Percentiles rank a stretch among this genome's conserved stretches.
Evolutionary conservation across 345 rosid genomes (phyloP).

Genomic region (Adansonia digitata): DNA sequence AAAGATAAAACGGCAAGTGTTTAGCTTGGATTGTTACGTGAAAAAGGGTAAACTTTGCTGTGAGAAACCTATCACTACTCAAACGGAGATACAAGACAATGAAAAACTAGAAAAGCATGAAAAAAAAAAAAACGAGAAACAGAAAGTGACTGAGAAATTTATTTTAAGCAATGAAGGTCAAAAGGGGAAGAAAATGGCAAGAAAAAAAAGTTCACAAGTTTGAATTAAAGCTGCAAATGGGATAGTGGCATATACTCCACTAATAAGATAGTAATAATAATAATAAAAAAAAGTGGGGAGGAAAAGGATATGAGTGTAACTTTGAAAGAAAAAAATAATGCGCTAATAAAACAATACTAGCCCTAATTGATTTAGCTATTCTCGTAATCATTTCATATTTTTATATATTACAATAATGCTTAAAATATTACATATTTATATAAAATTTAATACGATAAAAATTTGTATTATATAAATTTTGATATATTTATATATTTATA

Average conservation of each 20-base stretch:
- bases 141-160: neutral
- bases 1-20: no score
- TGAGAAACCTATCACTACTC: neutral
- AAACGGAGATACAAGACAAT: neutral
- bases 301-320: constrained; percentile 29
- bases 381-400: no score
- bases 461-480: no score
- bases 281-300: neutral
- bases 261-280: neutral
- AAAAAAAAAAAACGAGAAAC: neutral
- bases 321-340: neutral
- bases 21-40: no score
- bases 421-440: no score
- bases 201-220: constrained; percentile 14
- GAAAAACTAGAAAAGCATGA: neutral
- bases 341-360: no score
- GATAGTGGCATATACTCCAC: no score
- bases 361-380: no score
- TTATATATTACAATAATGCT: neutral
- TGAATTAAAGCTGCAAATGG: constrained; percentile 24
- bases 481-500: no score
- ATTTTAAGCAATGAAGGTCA: neutral
- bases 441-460: no score
- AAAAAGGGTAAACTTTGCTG: neutral
- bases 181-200: constrained; percentile 4